phyloP scores from a whole-genome alignment of 2,329 filamentous ascomycete species.

The Sporothrix variecibatus region DNA sequence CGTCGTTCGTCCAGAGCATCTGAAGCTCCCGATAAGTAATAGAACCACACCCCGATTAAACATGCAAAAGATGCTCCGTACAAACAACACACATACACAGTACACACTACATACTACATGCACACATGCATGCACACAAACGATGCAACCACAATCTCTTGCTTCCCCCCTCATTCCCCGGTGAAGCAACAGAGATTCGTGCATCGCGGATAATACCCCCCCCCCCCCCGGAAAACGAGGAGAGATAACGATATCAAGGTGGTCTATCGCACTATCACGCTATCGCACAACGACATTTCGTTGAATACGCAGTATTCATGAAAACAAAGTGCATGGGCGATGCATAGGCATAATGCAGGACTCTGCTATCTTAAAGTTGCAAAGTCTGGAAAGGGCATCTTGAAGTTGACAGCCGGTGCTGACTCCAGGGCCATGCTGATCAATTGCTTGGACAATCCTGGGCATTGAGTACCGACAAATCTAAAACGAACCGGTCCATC shows the following conservation, averaged over 20 bases:
- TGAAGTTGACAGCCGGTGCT: not conserved
- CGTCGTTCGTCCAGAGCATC: not conserved
- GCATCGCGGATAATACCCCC: conserved; percentile 5
- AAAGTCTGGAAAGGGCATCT: not conserved
- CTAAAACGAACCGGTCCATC: not conserved
- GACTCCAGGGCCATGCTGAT: not conserved
- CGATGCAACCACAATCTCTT: conserved; percentile 8
- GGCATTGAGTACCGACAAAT: not conserved
- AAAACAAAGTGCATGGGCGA: not conserved
- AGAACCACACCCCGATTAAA: conserved; percentile 1
- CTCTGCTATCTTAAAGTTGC: not conserved
- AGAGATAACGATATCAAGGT: not conserved
- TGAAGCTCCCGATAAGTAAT: not conserved
- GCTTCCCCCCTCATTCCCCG: not conserved
- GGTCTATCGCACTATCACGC: not conserved
- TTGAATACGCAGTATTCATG: no score
- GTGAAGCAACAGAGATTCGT: conserved; percentile 14
- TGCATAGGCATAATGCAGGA: not conserved
- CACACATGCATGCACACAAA: not conserved
- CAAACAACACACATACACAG: not conserved
- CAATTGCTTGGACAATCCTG: not conserved
- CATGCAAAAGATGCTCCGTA: not conserved
- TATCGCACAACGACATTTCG: conserved; percentile 6
- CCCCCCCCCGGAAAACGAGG: not conserved
- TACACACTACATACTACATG: not conserved